Evolutionary conservation across 805 yeast genomes (phyloP), one percentile per base, ranked within the genome.

Genomic region (Schwanniomyces sp.): DNA sequence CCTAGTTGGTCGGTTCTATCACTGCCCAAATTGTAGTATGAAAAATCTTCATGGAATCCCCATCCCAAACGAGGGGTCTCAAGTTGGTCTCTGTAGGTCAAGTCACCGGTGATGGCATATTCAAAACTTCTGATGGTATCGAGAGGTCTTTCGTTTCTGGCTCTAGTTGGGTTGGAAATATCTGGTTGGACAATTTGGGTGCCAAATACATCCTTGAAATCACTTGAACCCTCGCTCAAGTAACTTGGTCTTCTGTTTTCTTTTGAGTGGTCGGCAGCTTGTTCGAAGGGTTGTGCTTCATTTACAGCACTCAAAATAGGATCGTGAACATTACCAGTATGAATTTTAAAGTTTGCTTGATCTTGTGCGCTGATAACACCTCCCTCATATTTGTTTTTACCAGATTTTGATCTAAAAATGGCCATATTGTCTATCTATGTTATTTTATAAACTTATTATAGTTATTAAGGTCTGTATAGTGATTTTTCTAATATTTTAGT

Each of bases 91-190:
- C 85, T 82, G 73, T 88, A 86, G 10, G 80, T 67, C 48, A 78
- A 70, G 66, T 94, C 99, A 44, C 96, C 96, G 6, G 96, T 89
- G 53, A 94, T 91, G 34, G 97, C 85, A 63, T 86, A 94, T 73
- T 94, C 98, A 68, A 94, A 94, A 5, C 88, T 78, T 57, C 98
- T 79, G 59, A 94, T 91, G 2, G 99, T 94, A 66, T 95, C 99
- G 59, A 94, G 73, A 4, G 99, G 99, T 60, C 99, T 82, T 70
- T 94, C 99, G 66, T 91, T 92, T 67, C 99, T 81, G 17, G 87
- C 71, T 60, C 99, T 80, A 6, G 97, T 85, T 26, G 99, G 99
- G 63, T 94, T 94, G 34, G 96, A 89, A 56, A 86, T 76, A 64
- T 94, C 99, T 7, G 95, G 88, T 53, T 81, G 82, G 2, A 62